phyloP scores from a whole-genome alignment of 768 basidiomycete species.

The Tulasnella sp. region DNA sequence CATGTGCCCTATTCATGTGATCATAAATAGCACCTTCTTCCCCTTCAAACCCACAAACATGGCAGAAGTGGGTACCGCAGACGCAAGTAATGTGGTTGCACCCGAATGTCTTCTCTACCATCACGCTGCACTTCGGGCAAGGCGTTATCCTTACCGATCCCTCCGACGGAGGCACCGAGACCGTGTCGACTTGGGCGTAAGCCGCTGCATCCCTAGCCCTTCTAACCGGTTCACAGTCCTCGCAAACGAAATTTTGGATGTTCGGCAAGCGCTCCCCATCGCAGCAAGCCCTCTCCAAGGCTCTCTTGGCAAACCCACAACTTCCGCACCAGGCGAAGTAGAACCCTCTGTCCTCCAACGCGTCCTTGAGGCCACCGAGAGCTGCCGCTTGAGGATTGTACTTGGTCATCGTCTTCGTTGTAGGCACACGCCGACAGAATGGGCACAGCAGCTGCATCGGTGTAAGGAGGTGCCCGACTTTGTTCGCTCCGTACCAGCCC shows the following conservation, averaged over 20 bases:
- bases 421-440: conserved; percentile 37
- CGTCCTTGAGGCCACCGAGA: conserved; percentile 35
- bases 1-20: conserved; percentile 31
- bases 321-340: conserved; percentile 38
- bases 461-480: conserved; percentile 37
- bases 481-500: conserved; percentile 37
- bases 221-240: conserved; percentile 30
- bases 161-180: not conserved
- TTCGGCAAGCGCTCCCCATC: conserved; percentile 32
- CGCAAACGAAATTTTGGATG: conserved; percentile 32
- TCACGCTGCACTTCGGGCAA: not conserved
- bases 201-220: not conserved
- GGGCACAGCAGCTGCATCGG: conserved; percentile 37
- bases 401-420: conserved; percentile 34
- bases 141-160: not conserved
- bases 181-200: not conserved
- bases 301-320: conserved; percentile 35
- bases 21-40: conserved; percentile 26
- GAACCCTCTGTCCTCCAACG: conserved; percentile 36
- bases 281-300: conserved; percentile 34
- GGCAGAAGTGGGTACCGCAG: conserved; percentile 37
- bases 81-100: conserved; percentile 37
- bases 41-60: conserved; percentile 32
- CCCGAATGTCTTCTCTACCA: conserved; percentile 32
- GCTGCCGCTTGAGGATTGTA: conserved; percentile 34